Conservation (phyloP, 2,329 filamentous ascomycete species). For the Hirsutella rhossiliensis region DNA sequence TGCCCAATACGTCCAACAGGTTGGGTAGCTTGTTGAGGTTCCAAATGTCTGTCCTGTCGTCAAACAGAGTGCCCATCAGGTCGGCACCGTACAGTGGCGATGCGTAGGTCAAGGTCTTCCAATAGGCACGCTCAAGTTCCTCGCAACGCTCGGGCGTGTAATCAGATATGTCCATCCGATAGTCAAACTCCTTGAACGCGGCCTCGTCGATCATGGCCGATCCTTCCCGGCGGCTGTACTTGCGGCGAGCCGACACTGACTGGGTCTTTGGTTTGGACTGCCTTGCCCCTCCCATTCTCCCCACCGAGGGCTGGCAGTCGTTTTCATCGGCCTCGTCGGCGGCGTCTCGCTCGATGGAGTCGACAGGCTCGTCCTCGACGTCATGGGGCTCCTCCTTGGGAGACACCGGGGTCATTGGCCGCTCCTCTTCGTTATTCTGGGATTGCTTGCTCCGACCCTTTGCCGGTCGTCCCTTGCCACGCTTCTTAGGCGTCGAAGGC, state of each 20-base stretch:
- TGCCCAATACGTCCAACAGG: constrained; percentile 82
- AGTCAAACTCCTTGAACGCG: constrained; percentile 84
- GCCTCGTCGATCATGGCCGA: constrained; percentile 77
- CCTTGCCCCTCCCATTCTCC: constrained; percentile 37
- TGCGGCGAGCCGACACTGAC: constrained; percentile 75
- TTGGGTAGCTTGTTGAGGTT: constrained; percentile 94
- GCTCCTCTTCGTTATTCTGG: constrained; percentile 32
- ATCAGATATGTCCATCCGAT: constrained; percentile 75
- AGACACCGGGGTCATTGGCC: constrained; percentile 48
- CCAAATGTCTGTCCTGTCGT: constrained; percentile 74
- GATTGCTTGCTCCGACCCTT: constrained; percentile 25
- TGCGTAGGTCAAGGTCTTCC: constrained; percentile 94
- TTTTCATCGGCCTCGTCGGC: constrained; percentile 30
- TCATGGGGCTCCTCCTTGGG: constrained; percentile 28
- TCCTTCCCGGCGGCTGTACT: constrained; percentile 70
- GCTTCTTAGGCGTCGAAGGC: constrained; percentile 24
- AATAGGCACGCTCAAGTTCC: constrained; percentile 88
- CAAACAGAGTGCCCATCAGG: constrained; percentile 89
- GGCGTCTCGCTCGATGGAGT: constrained; percentile 38
- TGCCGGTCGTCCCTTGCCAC: constrained; percentile 26
- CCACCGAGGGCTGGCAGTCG: constrained; percentile 25
- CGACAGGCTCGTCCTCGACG: constrained; percentile 20
- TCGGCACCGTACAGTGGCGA: constrained; percentile 92
- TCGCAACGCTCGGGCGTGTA: constrained; percentile 87
- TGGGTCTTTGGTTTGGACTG: constrained; percentile 49